phyloP scores from a whole-genome alignment of 1,284 basidiomycete species.

The Bjerkandera adusta region DNA sequence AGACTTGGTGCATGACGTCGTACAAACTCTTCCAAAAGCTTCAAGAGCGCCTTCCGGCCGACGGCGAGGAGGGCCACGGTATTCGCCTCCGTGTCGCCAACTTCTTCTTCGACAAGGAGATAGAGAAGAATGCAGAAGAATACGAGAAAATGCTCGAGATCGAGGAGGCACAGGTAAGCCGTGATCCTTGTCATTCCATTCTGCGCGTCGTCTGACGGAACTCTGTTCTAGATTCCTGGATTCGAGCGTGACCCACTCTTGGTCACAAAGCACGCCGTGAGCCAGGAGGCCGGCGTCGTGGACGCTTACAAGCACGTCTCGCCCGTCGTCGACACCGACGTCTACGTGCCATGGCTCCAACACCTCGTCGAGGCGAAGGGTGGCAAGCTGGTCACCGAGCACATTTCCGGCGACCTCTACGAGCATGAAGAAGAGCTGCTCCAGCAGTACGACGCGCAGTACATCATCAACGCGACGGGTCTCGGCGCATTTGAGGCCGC shows the following conservation, averaged over 20 bases:
- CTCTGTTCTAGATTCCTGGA: constrained; percentile 22
- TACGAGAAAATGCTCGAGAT: constrained; percentile 35
- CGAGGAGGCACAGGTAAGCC: constrained; percentile 10
- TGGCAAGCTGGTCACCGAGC: constrained; percentile 29
- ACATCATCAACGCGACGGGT: constrained; percentile 36
- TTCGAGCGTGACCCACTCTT: constrained; percentile 29
- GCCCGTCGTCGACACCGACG: constrained; percentile 37
- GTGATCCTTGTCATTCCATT: too few species aligned
- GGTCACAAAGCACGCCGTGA: constrained; percentile 25
- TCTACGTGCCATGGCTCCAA: constrained; percentile 32
- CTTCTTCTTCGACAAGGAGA: constrained; percentile 34
- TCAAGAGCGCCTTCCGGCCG: constrained; percentile 17
- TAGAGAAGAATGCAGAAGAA: constrained; percentile 29
- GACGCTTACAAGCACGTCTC: constrained; percentile 35
- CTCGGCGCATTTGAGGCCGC: constrained; percentile 31
- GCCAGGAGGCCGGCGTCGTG: constrained; percentile 30
- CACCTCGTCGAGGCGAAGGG: constrained; percentile 31
- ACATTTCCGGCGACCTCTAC: constrained; percentile 27
- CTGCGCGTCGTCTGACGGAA: too few species aligned
- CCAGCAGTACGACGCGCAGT: constrained; percentile 28
- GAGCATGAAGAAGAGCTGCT: constrained; percentile 31
- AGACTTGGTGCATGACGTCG: constrained; percentile 31
- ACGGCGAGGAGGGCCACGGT: constrained; percentile 17
- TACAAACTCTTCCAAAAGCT: constrained; percentile 30
- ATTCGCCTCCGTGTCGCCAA: constrained; percentile 23